A percentile compares a stretch with the other conserved stretches of the same genome.
These are phyloP conservation scores for Fusarium praegraminearum DNA, from an alignment of 2,329 filamentous ascomycete species.

Conservation along the genomic window DNA sequence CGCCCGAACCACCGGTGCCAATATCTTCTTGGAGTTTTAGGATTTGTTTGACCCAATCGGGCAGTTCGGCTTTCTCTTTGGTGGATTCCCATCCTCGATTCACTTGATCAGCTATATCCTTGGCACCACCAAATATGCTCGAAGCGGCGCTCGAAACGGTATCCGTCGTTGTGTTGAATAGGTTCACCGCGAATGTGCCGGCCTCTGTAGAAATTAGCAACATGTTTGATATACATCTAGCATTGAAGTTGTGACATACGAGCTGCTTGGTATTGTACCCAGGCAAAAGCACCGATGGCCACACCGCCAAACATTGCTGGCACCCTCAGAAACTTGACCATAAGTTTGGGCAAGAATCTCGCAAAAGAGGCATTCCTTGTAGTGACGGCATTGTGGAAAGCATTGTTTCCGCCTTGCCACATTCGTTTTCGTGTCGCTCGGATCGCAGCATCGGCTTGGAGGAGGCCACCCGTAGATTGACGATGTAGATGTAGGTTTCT, in stretches of 20 bases:
- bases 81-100: slow-evolving; percentile 84
- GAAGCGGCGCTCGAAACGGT: slow-evolving; percentile 76
- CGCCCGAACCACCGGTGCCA: slow-evolving; percentile 63
- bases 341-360: slow-evolving; percentile 82
- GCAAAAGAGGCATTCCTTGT: slow-evolving; percentile 74
- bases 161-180: slow-evolving; percentile 80
- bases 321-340: slow-evolving; percentile 88
- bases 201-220: slow-evolving; percentile 57
- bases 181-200: slow-evolving; percentile 66
- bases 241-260: slow-evolving; percentile 66
- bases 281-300: slow-evolving; percentile 87
- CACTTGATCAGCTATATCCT: slow-evolving; percentile 82
- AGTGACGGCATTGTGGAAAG: slow-evolving; percentile 82
- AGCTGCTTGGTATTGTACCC: slow-evolving; percentile 94
- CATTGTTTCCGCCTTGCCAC: slow-evolving; percentile 80
- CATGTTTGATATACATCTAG: neutral
- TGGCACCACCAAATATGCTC: slow-evolving; percentile 76
- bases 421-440: slow-evolving; percentile 71
- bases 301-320: slow-evolving; percentile 93
- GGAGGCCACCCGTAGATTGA: slow-evolving; percentile 75
- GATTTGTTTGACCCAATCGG: slow-evolving; percentile 84
- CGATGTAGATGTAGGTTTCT: slow-evolving; percentile 76
- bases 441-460: slow-evolving; percentile 73
- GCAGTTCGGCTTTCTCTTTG: slow-evolving; percentile 77
- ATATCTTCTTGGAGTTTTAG: slow-evolving; percentile 72